Evolutionary conservation across 331 rosid genomes (phyloP).

Genomic region (Pyrus hybrid): DNA sequence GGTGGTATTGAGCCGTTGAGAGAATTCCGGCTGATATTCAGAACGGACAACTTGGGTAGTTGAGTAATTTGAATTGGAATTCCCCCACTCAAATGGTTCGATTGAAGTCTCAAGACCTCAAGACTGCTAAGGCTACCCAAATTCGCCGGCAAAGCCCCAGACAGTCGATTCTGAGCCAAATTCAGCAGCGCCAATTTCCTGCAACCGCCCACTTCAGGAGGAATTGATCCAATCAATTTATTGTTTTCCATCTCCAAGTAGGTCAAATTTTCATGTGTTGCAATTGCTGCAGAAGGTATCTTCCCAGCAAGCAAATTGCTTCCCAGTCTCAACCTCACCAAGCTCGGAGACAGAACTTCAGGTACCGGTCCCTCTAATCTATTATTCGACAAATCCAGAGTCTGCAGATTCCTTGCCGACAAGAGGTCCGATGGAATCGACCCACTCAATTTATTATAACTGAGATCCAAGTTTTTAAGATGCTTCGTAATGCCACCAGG

Average conservation of each 20-base stretch:
- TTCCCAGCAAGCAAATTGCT: constrained; percentile 36
- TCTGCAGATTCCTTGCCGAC: constrained; percentile 24
- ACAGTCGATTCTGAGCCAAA: constrained; percentile 47
- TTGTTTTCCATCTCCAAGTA: constrained; percentile 74
- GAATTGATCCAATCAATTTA: constrained; percentile 35
- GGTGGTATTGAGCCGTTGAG: constrained; percentile 58
- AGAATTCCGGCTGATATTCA: constrained; percentile 32
- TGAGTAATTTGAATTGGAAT: constrained; percentile 40
- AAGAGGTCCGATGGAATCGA: constrained; percentile 47
- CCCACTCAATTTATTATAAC: constrained; percentile 35
- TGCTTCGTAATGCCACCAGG: constrained; percentile 38
- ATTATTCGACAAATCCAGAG: constrained; percentile 60
- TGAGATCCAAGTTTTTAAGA: constrained; percentile 57
- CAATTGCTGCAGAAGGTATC: constrained; percentile 26
- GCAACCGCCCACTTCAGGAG: constrained; percentile 43
- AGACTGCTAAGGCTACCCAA: constrained; percentile 46
- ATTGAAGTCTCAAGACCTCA: constrained; percentile 55
- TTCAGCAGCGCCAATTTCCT: constrained; percentile 47
- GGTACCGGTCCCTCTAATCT: constrained; percentile 37
- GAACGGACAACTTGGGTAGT: constrained; percentile 16
- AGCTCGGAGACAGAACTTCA: constrained; percentile 20
- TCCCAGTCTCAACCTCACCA: constrained; percentile 71
- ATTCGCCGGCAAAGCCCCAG: constrained; percentile 40
- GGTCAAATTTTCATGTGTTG: constrained; percentile 5
- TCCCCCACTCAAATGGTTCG: constrained; percentile 40